Conservation (phyloP, 345 rosid species). For the Hibiscus trionum region DNA sequence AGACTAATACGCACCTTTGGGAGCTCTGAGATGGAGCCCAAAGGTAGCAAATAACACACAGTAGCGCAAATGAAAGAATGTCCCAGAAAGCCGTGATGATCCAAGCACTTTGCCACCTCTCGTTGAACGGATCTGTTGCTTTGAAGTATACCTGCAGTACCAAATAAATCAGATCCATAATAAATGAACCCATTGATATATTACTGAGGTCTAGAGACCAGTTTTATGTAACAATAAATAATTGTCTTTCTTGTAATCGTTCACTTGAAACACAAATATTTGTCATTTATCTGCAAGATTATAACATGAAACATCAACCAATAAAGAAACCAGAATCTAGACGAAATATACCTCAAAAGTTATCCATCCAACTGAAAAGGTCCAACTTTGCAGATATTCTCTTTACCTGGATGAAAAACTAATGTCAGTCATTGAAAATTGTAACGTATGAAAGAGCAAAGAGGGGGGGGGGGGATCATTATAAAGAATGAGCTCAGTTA, state of each 20-base stretch:
- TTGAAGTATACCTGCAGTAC: conserved; percentile 77
- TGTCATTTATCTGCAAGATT: background rate
- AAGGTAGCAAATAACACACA: conserved; percentile 77
- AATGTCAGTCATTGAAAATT: background rate
- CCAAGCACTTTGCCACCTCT: conserved; percentile 92
- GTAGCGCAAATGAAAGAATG: conserved; percentile 61
- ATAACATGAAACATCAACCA: background rate
- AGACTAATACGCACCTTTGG: conserved; percentile 47
- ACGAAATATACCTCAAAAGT: conserved; percentile 63
- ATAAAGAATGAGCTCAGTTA: background rate
- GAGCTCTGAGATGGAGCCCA: conserved; percentile 96
- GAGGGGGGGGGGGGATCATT: background rate
- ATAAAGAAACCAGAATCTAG: background rate
- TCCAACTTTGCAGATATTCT: conserved; percentile 83
- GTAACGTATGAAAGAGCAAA: background rate
- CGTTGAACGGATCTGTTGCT: conserved; percentile 94
- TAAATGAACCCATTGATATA: background rate
- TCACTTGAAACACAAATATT: background rate
- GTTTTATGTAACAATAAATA: background rate
- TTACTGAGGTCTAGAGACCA: background rate
- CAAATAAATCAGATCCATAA: conserved; percentile 10
- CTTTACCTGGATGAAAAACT: conserved; percentile 36
- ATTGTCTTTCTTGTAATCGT: background rate
- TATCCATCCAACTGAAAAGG: conserved; percentile 81
- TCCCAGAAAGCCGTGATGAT: conserved; percentile 96